Evolutionary conservation across 208 protist genomes (phyloP).

Genomic region (Lotmaria passim): DNA sequence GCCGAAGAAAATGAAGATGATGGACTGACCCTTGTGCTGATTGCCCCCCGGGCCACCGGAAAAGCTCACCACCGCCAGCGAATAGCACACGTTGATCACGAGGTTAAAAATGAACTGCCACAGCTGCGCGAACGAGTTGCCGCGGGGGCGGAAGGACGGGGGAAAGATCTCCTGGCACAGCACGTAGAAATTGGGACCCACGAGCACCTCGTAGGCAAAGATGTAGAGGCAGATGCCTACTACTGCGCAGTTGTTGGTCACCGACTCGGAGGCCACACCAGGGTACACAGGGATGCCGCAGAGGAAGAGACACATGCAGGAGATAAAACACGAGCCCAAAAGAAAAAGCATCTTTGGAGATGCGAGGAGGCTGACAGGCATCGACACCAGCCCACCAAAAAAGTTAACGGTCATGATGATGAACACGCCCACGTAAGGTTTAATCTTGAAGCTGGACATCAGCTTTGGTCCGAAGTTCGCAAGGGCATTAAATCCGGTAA

Average conservation of each 20-base stretch:
- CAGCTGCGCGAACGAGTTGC: constrained; percentile 47
- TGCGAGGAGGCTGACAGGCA: constrained; percentile 37
- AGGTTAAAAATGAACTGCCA: constrained; percentile 67
- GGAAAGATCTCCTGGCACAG: constrained; percentile 65
- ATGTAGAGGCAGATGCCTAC: constrained; percentile 62
- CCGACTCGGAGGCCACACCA: constrained; percentile 34
- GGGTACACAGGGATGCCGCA: constrained; percentile 60
- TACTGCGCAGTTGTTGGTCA: constrained; percentile 42
- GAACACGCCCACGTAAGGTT: constrained; percentile 49
- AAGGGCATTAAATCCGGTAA: constrained; percentile 71
- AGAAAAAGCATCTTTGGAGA: constrained; percentile 48
- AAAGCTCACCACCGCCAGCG: constrained; percentile 7
- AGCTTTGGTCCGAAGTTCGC: constrained; percentile 70
- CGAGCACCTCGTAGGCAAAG: constrained; percentile 51
- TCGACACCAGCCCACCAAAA: constrained; percentile 36
- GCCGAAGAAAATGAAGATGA: constrained; percentile 30
- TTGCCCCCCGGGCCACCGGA: constrained; percentile 16
- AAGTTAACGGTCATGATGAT: constrained; percentile 65
- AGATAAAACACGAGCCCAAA: constrained; percentile 32
- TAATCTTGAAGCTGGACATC: constrained; percentile 44
- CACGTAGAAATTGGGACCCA: constrained; percentile 60
- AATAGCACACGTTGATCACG: constrained; percentile 52
- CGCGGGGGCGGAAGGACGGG: constrained; percentile 50
- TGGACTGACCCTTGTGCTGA: constrained; percentile 27
- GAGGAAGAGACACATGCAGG: constrained; percentile 46